Evolutionary conservation across 139 green algal genomes (phyloP).

Genomic region (Chlorella sp.): DNA sequence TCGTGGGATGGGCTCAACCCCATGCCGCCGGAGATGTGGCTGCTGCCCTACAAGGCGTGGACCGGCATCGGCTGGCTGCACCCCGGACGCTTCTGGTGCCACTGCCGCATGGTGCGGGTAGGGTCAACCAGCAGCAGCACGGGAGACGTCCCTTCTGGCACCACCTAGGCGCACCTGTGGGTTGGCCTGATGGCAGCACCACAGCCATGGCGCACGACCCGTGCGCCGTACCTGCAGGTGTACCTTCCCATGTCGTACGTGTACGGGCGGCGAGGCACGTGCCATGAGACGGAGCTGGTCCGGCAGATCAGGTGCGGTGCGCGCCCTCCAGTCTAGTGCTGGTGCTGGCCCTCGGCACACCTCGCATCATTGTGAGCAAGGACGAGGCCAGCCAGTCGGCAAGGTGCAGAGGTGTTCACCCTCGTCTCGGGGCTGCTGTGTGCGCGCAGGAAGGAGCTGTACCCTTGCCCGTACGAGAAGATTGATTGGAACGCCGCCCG

Average conservation of each 20-base stretch:
- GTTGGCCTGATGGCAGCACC: no score
- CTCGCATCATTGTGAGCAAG: no score
- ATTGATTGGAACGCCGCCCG: conserved; percentile 93
- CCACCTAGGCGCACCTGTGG: no score
- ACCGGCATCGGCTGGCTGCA: conserved; percentile 75
- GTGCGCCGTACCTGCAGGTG: conserved; percentile 58
- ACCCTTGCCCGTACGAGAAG: conserved; percentile 64
- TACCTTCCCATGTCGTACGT: conserved; percentile 99
- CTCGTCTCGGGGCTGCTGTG: background rate
- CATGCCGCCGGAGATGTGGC: conserved; percentile 94
- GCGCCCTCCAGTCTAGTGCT: no score
- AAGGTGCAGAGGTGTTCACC: background rate
- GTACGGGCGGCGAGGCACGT: conserved; percentile 77
- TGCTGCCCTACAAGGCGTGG: conserved; percentile 84
- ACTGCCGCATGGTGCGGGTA: conserved; percentile 92
- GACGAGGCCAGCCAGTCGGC: background rate
- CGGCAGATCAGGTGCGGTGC: conserved; percentile 22
- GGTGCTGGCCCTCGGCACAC: no score
- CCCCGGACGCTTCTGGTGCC: conserved; percentile 96
- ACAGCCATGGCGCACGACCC: no score
- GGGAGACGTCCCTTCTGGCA: no score
- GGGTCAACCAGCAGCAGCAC: no score
- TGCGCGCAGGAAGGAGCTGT: conserved; percentile 49
- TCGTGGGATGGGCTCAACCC: conserved; percentile 91
- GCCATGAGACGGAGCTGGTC: conserved; percentile 46